Evolutionary conservation across 1,284 basidiomycete species (phyloP), one percentile per base, ranked within the genome.

Genomic region (Inonotus obliquus): DNA sequence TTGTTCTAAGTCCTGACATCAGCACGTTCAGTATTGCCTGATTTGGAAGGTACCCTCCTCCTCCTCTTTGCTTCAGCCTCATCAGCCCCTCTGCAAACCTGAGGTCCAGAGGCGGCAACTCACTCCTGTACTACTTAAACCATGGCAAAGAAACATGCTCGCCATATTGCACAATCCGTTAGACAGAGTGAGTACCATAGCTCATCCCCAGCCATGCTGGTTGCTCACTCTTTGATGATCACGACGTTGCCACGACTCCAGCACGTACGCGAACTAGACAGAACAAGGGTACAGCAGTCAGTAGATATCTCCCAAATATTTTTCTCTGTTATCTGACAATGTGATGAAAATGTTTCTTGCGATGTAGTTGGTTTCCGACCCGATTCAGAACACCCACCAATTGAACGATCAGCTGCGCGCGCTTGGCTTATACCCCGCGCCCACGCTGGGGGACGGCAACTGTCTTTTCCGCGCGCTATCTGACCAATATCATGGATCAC

Each of bases 381-480:
- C 87, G 27, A 79, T 78, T 47, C 76, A 83, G 67, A 89, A 85
- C 70, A 86, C 84, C 39, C 80, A 81, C 64, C 77, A 79, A 59
- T 83, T 93, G 67, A 83, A 78, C 21, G 77, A 80, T 62, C 90
- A 92, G 73, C 82, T 94, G 37, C 81, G 84, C 54, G 79, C 83
- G 7, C 75, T 91, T 52, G 91, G 91, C 4, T 77, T 93, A 27
- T 93, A 93, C 71, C 86, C 90, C 39, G 89, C 89, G 14, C 79
- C 84, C 65, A 91, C 88, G 38, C 73, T 91, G 49, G 92, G 91
- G 53, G 92, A 94, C 73, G 92, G 92, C 55, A 94, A 94, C 74
- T 94, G 92, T 75, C 82, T 94, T 60, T 94, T 94, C 73, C 86
- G 91, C 54, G 87, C 89, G 1, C 78, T 92, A 59, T 86, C 86